phyloP scores from a whole-genome alignment of 2,329 filamentous ascomycete species.

The Fusarium miscanthi region DNA sequence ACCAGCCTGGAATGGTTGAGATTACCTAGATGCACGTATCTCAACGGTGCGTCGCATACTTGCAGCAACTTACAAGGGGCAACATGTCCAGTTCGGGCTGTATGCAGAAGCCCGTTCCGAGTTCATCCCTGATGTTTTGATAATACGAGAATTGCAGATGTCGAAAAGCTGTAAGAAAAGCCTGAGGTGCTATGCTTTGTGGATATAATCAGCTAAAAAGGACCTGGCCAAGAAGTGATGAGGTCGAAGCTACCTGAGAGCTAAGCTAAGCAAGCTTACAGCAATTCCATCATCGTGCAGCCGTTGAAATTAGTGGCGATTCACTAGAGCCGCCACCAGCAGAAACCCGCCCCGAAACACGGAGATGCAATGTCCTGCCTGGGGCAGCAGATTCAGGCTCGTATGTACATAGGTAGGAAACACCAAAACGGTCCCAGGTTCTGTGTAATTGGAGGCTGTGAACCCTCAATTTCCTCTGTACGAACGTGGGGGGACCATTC shows the following conservation, averaged over 20 bases:
- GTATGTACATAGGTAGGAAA: not conserved
- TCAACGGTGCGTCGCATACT: conserved; percentile 25
- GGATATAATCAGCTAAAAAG: not conserved
- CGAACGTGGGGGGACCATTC: conserved; percentile 1
- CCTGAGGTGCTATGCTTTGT: conserved; percentile 4
- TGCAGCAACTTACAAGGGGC: conserved; percentile 23
- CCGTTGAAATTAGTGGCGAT: conserved; percentile 42
- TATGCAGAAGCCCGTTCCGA: conserved; percentile 25
- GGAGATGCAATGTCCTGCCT: not conserved
- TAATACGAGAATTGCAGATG: conserved; percentile 3
- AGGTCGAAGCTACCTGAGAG: not conserved
- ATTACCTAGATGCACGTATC: conserved; percentile 15
- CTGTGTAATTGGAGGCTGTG: not conserved
- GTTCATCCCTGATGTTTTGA: conserved; percentile 5
- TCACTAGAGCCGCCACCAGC: conserved; percentile 21
- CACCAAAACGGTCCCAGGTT: conserved; percentile 13
- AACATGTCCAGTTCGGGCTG: conserved; percentile 25
- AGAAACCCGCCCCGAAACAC: conserved; percentile 19
- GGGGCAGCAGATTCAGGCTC: not conserved
- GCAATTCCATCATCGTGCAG: conserved; percentile 39
- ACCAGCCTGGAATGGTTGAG: conserved; percentile 36
- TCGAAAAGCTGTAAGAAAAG: not conserved
- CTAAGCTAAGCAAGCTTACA: conserved; percentile 8
- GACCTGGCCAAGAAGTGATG: not conserved
- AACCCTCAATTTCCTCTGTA: conserved; percentile 11